Evolutionary conservation across 768 basidiomycete genomes (phyloP).

Genomic region (Gloeopeniophorella convolvens): DNA sequence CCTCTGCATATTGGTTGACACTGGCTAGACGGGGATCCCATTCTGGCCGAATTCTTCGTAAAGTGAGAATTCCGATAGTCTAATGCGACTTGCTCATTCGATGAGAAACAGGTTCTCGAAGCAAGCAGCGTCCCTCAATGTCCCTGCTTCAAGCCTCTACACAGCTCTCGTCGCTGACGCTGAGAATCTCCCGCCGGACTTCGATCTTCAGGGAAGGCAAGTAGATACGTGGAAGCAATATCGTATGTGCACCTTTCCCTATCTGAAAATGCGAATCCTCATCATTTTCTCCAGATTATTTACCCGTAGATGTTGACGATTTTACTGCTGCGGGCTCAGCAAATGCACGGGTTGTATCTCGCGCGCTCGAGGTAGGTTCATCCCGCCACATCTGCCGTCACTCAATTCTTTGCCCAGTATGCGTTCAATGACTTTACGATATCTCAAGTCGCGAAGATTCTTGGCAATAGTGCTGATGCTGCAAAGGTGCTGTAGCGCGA

Average conservation of each 20-base stretch:
- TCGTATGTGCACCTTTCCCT: conserved; percentile 28
- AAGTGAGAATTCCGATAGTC: conserved; percentile 35
- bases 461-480: conserved; percentile 44
- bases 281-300: conserved; percentile 23
- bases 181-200: conserved; percentile 49
- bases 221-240: conserved; percentile 49
- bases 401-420: conserved; percentile 33
- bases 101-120: conserved; percentile 38
- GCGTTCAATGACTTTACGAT: conserved; percentile 60
- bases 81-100: not conserved
- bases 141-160: conserved; percentile 46
- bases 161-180: conserved; percentile 53
- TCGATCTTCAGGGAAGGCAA: conserved; percentile 59
- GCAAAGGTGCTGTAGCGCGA: too few species aligned
- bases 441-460: conserved; percentile 52
- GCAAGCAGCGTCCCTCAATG: conserved; percentile 40
- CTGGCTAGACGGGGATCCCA: conserved; percentile 50
- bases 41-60: conserved; percentile 58
- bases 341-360: conserved; percentile 46
- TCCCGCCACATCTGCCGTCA: not conserved
- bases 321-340: conserved; percentile 49
- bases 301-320: conserved; percentile 29
- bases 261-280: conserved; percentile 3
- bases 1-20: not conserved
- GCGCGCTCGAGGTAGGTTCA: conserved; percentile 49